A percentile compares a stretch with the other conserved stretches of the same genome.
Conservation (phyloP, 306 rosid species). For the Citrullus amarus region DNA sequence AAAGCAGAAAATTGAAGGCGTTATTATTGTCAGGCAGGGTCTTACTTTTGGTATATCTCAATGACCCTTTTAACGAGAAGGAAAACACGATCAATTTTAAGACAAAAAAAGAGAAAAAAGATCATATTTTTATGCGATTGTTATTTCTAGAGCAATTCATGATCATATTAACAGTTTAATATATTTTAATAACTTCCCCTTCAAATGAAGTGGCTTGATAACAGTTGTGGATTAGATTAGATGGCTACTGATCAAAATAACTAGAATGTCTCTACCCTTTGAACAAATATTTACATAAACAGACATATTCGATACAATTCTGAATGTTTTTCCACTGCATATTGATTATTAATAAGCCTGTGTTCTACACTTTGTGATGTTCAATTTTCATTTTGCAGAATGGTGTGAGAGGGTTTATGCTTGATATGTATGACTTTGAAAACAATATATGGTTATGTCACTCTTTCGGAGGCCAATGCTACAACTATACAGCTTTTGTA, state of each 20-base stretch:
- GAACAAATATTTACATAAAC: neutral
- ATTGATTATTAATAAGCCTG: neutral
- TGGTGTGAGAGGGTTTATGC: conserved; percentile 87
- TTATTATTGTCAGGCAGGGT: neutral
- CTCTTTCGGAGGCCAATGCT: conserved; percentile 56
- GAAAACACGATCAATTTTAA: neutral
- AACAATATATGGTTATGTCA: conserved; percentile 89
- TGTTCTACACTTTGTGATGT: neutral
- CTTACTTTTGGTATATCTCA: neutral
- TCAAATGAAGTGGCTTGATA: neutral
- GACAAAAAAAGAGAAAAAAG: neutral
- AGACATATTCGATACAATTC: neutral
- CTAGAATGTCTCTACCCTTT: neutral
- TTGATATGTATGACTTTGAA: conserved; percentile 75
- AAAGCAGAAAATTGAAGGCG: neutral
- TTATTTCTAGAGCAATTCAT: neutral
- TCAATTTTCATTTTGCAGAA: conserved; percentile 36
- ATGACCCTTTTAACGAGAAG: neutral
- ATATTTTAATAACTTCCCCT: neutral
- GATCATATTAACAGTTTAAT: neutral
- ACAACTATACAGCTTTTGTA: conserved; percentile 85
- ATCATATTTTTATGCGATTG: neutral
- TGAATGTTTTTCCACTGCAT: neutral
- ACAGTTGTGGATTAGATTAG: neutral
- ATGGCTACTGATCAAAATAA: neutral